These are phyloP conservation scores for Pouteria glomerata DNA, from an alignment of 148 eudicot species.

Conservation along the genomic window DNA sequence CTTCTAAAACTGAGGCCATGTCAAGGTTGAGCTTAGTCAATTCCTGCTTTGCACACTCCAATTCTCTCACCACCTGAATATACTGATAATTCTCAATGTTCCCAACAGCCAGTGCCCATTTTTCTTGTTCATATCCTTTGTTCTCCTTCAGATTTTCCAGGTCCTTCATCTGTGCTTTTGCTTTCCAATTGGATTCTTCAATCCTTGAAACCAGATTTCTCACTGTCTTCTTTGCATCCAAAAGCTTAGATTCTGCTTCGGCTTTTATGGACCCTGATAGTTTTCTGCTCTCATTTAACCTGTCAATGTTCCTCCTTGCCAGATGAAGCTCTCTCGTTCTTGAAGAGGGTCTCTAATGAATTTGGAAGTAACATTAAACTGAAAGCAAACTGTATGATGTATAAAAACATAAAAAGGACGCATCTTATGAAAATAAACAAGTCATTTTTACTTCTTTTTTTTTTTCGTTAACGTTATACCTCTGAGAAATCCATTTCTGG, in stretches of 20 bases:
- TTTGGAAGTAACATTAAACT: not conserved
- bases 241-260: conserved; percentile 54
- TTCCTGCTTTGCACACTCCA: conserved; percentile 58
- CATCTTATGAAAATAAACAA: not conserved
- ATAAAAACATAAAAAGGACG: not conserved
- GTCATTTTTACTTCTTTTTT: not conserved
- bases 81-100: conserved; percentile 24
- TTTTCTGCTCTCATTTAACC: conserved; percentile 32
- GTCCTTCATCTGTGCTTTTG: conserved; percentile 23
- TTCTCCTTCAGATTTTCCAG: conserved; percentile 26
- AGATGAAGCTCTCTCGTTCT: conserved; percentile 51
- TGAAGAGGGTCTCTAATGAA: conserved; percentile 40
- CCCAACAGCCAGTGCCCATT: not conserved
- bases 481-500: conserved; percentile 27
- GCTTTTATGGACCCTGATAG: conserved; percentile 38
- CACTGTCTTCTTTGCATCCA: conserved; percentile 46
- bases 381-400: not conserved
- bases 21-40: conserved; percentile 64
- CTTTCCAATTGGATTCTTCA: conserved; percentile 44
- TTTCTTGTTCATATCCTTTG: conserved; percentile 12
- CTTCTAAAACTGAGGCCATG: conserved; percentile 45
- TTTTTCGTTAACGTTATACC: conserved; percentile 19
- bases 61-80: conserved; percentile 38
- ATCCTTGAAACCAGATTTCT: conserved; percentile 44
- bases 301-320: conserved; percentile 43